A percentile compares a stretch with the other conserved stretches of the same genome.
Evolutionary conservation across 257 asterid species (phyloP).

Genomic region (Solanum sitiens): DNA sequence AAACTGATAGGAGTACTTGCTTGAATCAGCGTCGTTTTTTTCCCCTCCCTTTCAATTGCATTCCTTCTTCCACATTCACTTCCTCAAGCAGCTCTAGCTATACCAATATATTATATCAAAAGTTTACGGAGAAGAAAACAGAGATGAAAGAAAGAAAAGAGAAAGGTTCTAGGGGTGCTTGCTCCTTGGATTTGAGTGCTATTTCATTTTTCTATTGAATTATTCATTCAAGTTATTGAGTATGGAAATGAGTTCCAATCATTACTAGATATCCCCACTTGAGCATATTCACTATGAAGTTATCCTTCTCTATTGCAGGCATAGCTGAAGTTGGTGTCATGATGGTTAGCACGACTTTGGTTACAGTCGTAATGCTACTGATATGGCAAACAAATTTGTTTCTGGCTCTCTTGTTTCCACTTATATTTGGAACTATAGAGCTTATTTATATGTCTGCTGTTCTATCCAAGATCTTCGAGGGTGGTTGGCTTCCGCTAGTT

Average conservation of each 20-base stretch:
- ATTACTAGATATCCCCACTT: not conserved
- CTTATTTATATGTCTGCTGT: conserved; percentile 71
- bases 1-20: not conserved
- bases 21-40: not conserved
- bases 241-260: not conserved
- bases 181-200: not conserved
- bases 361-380: conserved; percentile 87
- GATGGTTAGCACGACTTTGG: conserved; percentile 83
- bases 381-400: conserved; percentile 80
- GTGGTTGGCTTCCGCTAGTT: conserved; percentile 97
- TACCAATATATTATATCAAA: not conserved
- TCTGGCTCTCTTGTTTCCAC: conserved; percentile 61
- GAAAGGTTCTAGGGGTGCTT: not conserved
- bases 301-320: conserved; percentile 31
- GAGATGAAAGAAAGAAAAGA: not conserved
- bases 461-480: conserved; percentile 70
- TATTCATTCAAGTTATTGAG: not conserved
- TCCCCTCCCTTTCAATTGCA: not conserved
- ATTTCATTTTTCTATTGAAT: not conserved
- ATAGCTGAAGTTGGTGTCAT: conserved; percentile 96
- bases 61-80: not conserved
- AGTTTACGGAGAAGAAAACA: not conserved
- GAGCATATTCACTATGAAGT: not conserved
- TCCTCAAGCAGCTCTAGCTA: not conserved
- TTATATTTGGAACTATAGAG: conserved; percentile 67